A percentile compares a stretch with the other conserved stretches of the same genome.
phyloP scores from a whole-genome alignment of 495 filamentous ascomycete genomes.

The Neurospora cerealis region DNA sequence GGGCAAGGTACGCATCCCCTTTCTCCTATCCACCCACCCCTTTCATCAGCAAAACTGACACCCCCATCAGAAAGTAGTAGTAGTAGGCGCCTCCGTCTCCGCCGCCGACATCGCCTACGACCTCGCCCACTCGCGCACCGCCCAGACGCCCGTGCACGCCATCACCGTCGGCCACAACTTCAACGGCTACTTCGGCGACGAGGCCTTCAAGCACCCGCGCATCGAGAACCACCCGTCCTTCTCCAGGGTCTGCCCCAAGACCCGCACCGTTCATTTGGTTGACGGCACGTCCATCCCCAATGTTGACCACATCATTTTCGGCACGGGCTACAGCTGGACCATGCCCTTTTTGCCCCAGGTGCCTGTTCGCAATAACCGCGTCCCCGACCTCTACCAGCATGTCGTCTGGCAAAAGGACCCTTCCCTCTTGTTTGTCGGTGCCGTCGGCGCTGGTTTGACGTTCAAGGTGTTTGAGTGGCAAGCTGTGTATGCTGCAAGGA shows the following conservation, averaged over 20 bases:
- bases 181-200: constrained; percentile 42
- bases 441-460: constrained; percentile 22
- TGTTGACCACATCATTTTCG: constrained; percentile 49
- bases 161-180: constrained; percentile 27
- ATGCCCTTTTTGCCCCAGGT: constrained; percentile 44
- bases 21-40: not conserved
- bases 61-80: constrained; percentile 37
- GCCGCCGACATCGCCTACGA: constrained; percentile 68
- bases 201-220: constrained; percentile 41
- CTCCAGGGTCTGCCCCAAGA: constrained; percentile 23
- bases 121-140: constrained; percentile 32
- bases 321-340: constrained; percentile 48
- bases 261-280: constrained; percentile 35
- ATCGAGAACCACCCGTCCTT: constrained; percentile 36
- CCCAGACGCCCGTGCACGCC: constrained; percentile 20
- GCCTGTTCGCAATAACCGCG: constrained; percentile 39
- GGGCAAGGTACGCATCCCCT: constrained; percentile 31
- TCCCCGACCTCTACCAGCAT: constrained; percentile 47
- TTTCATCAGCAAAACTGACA: too few relatives aligned
- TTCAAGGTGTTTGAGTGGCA: constrained; percentile 37
- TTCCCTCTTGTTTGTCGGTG: constrained; percentile 23
- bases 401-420: constrained; percentile 41
- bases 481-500: constrained; percentile 25
- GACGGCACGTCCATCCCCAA: constrained; percentile 37
- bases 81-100: constrained; percentile 63